These are phyloP conservation scores for Cladosporium sp. DNA, from an alignment of 2,329 filamentous ascomycete genomes.

Conservation along the genomic window DNA sequence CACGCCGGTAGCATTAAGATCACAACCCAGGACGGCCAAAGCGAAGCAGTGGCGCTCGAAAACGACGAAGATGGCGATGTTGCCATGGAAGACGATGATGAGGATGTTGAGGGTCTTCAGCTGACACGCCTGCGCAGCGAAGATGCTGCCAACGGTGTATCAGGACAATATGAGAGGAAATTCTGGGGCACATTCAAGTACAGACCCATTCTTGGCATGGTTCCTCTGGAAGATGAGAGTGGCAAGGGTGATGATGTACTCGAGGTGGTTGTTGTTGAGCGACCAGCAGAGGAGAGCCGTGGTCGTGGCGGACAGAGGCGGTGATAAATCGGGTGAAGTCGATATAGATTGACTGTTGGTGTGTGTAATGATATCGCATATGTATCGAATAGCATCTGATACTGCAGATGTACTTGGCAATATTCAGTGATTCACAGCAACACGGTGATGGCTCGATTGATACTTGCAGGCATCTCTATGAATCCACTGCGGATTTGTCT, in stretches of 20 bases:
- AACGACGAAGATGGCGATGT: constrained; percentile 38
- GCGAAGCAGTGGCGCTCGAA: constrained; percentile 26
- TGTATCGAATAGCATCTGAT: constrained; percentile 9
- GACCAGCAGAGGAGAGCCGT: constrained; percentile 52
- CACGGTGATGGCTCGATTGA: no score
- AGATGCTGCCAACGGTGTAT: constrained; percentile 15
- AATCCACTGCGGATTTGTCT: no score
- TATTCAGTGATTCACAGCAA: no score
- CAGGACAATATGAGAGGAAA: constrained; percentile 22
- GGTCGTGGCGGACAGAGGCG: constrained; percentile 4
- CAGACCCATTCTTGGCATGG: constrained; percentile 79
- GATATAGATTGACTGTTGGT: background rate
- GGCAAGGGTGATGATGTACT: constrained; percentile 39
- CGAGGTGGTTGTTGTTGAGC: constrained; percentile 85
- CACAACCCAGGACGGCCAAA: constrained; percentile 26
- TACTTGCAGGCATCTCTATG: no score
- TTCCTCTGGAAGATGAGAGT: constrained; percentile 48
- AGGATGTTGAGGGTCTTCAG: constrained; percentile 20
- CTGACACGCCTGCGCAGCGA: background rate
- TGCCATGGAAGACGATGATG: constrained; percentile 39
- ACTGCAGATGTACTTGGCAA: background rate
- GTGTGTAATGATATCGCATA: constrained; percentile 2
- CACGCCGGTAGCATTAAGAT: constrained; percentile 3
- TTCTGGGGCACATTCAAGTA: constrained; percentile 91
- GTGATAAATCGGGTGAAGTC: background rate